Evolutionary conservation across 2,329 filamentous ascomycete species (phyloP), one percentile per base, ranked within the genome.

Genomic region (Hymenoscyphus fraxineus): DNA sequence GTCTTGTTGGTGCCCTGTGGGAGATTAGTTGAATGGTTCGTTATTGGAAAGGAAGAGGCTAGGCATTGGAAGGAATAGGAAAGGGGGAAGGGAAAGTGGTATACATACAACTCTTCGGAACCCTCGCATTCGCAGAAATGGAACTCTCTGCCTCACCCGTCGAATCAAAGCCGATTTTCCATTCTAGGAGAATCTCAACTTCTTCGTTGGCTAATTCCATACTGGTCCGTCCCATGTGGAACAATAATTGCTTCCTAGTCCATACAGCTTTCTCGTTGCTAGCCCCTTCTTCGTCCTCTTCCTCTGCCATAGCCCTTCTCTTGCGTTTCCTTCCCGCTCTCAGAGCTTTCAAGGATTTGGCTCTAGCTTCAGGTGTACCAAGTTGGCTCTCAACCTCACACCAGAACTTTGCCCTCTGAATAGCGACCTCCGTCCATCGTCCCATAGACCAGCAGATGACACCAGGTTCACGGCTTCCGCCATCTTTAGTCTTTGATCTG

Each of bases 121-220:
- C 77, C 4, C 83, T 82, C 1, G 86, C 77, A 66, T 84, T 73
- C 12, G 88, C 78, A 4, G 77, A 77, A 16, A 91, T 76, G 56
- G 79, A 78, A 68, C 83, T 90, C 70, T 83, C 82, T 4, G 86
- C 88, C 72, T 91, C 89, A 6, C 89, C 89, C 0, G 88, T 88
- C 88, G 88, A 91, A 74, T 91, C 88, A 71, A 91, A 90, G 1
- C 77, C 76, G 55, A 90, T 86, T 58, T 76, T 78, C 89, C 89
- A 92, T 64, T 81, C 79, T 1, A 91, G 76, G 32, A 85, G 76
- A 62, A 77, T 69, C 67, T 73, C 70, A 13, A 72, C 71, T 3
- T 69, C 66, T 9, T 69, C 64, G n/a, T 60, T 66, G 1, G 47
- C 61, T 16, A 81, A 72, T 6, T 83, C 66, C 63, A 74, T 69